phyloP scores from a whole-genome alignment of 1,284 basidiomycete species.

The Sphagnurus paluster region DNA sequence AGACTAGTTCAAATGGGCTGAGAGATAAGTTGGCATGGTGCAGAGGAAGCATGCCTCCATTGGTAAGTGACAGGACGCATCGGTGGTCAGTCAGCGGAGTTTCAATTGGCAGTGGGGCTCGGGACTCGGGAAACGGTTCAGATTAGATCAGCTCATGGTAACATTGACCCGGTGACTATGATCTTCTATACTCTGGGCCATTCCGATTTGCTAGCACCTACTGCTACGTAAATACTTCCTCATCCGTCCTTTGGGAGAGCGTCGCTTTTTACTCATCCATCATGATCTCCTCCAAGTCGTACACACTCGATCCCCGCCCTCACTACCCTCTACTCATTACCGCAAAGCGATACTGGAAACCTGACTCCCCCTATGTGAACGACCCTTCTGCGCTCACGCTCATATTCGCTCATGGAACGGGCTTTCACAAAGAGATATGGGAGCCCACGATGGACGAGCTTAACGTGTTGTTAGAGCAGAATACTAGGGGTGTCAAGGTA shows the following conservation, averaged over 20 bases:
- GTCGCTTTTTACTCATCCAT: slow-evolving; percentile 2
- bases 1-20: slow-evolving; percentile 1
- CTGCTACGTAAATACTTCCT: too few species aligned
- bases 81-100: too few species aligned
- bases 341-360: slow-evolving; percentile 49
- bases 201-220: too few species aligned
- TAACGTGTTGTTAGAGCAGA: slow-evolving; percentile 28
- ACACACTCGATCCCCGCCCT: slow-evolving; percentile 52
- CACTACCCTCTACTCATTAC: slow-evolving; percentile 46
- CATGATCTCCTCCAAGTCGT: slow-evolving; percentile 30
- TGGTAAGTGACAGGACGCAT: too few species aligned
- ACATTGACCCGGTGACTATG: too few species aligned
- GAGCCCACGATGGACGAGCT: slow-evolving; percentile 54
- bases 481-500: slow-evolving; percentile 29
- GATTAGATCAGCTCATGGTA: too few species aligned
- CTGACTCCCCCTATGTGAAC: slow-evolving; percentile 29
- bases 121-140: too few species aligned
- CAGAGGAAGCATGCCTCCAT: too few species aligned
- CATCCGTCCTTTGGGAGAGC: too few species aligned
- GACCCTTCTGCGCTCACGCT: slow-evolving; percentile 46
- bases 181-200: too few species aligned
- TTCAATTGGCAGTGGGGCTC: too few species aligned
- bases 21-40: too few species aligned
- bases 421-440: slow-evolving; percentile 58
- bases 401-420: slow-evolving; percentile 51